Evolutionary conservation across 495 filamentous ascomycete species (phyloP).

Genomic region (Penicillium paxilli): DNA sequence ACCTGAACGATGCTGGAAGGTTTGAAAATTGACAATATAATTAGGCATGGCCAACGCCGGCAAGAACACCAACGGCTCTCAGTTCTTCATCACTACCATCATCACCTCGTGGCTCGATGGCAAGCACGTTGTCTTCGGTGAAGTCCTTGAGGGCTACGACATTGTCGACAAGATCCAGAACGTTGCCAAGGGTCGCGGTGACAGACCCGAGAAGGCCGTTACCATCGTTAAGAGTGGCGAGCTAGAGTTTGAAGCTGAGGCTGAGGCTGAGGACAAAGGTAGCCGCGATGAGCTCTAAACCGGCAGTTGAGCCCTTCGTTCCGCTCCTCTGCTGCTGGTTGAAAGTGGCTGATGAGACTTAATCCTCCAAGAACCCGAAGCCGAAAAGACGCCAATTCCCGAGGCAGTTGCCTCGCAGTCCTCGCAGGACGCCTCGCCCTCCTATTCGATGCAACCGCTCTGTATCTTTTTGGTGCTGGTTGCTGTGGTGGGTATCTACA

Average conservation of each 20-base stretch:
- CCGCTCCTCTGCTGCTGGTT: conserved; percentile 24
- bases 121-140: conserved; percentile 87
- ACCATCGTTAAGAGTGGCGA: conserved; percentile 96
- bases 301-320: conserved; percentile 21
- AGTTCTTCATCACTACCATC: conserved; percentile 96
- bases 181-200: conserved; percentile 63
- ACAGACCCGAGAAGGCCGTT: conserved; percentile 73
- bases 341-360: conserved; percentile 39
- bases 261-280: conserved; percentile 69
- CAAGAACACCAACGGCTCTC: conserved; percentile 96
- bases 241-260: conserved; percentile 67
- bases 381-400: conserved; percentile 2
- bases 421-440: conserved; percentile 12
- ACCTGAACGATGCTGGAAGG: conserved; percentile 33
- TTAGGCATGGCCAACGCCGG: conserved; percentile 94
- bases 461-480: conserved; percentile 43
- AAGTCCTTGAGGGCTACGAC: conserved; percentile 89
- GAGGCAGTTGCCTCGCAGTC: conserved; percentile 12
- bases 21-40: conserved; percentile 20
- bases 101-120: conserved; percentile 89
- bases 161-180: conserved; percentile 88
- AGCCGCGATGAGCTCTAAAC: conserved; percentile 93
- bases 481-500: conserved; percentile 37
- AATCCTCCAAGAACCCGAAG: conserved; percentile 26
- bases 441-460: conserved; percentile 39